These are phyloP conservation scores for Wallacemonas sp. DNA, from an alignment of 208 protist species.

Conservation along the genomic window DNA sequence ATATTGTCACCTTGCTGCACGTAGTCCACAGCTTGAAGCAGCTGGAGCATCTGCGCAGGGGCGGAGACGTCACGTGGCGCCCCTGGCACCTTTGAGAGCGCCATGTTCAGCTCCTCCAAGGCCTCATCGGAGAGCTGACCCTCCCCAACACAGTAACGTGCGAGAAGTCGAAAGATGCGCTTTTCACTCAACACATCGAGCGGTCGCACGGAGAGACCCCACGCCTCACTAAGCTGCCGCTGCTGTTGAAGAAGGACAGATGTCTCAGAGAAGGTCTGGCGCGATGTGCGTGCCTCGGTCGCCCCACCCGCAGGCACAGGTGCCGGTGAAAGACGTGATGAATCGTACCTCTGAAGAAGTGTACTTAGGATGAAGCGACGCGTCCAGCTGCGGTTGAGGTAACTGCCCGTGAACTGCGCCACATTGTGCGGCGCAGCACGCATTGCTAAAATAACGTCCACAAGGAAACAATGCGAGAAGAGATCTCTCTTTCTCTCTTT, in stretches of 20 bases:
- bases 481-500: constrained; percentile 4
- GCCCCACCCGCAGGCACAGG: too few relatives aligned
- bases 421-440: constrained; percentile 3
- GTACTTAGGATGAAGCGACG: constrained; percentile 79
- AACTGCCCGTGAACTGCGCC: constrained; percentile 69
- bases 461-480: neutral
- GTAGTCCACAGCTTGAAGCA: constrained; percentile 65
- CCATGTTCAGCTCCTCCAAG: constrained; percentile 47
- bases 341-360: constrained; percentile 71
- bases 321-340: too few relatives aligned
- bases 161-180: constrained; percentile 75
- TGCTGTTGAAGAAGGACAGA: constrained; percentile 59
- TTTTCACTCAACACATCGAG: constrained; percentile 67
- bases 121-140: constrained; percentile 60
- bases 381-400: constrained; percentile 59
- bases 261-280: constrained; percentile 19
- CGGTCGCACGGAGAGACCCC: constrained; percentile 56
- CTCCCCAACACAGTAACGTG: constrained; percentile 72
- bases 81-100: constrained; percentile 47
- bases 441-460: too few relatives aligned
- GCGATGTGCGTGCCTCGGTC: too few relatives aligned
- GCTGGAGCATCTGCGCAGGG: constrained; percentile 53
- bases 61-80: constrained; percentile 40
- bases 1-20: constrained; percentile 74
- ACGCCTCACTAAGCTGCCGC: constrained; percentile 51